Percentiles rank a stretch among this genome's conserved stretches.
These are phyloP conservation scores for Bassia scoparia DNA, from an alignment of 148 eudicot genomes.

Conservation along the genomic window DNA sequence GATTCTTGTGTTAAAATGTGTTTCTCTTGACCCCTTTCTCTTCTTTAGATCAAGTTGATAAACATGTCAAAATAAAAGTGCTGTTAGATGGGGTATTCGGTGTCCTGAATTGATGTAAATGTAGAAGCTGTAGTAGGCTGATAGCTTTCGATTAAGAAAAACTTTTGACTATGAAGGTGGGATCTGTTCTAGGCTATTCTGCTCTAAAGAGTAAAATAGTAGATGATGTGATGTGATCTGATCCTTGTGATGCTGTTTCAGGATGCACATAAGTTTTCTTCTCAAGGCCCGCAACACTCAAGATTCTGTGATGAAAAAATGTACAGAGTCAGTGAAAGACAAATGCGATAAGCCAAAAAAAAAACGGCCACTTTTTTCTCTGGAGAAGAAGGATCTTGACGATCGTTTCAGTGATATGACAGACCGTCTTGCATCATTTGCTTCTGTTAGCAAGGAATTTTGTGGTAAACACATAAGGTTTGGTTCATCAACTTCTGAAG, in stretches of 20 bases:
- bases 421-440: slow-evolving; percentile 55
- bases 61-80: too few species aligned
- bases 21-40: too few species aligned
- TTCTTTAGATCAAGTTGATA: too few species aligned
- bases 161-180: neutral
- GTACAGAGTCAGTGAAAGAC: slow-evolving; percentile 25
- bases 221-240: slow-evolving; percentile 9
- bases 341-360: slow-evolving; percentile 26
- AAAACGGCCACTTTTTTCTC: slow-evolving; percentile 58
- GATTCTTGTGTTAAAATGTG: too few species aligned
- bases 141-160: neutral
- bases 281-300: slow-evolving; percentile 44
- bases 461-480: slow-evolving; percentile 61
- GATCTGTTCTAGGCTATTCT: neutral
- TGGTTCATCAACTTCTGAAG: slow-evolving; percentile 61
- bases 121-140: neutral
- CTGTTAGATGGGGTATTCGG: too few species aligned
- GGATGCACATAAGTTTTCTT: slow-evolving; percentile 52
- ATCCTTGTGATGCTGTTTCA: slow-evolving; percentile 23
- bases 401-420: slow-evolving; percentile 55
- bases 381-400: slow-evolving; percentile 66
- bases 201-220: neutral
- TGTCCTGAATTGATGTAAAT: neutral
- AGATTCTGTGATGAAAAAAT: slow-evolving; percentile 35
- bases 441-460: slow-evolving; percentile 43